These are phyloP conservation scores for Clarireedia homoeocarpa DNA, from an alignment of 2,329 filamentous ascomycete genomes.

Conservation along the genomic window DNA sequence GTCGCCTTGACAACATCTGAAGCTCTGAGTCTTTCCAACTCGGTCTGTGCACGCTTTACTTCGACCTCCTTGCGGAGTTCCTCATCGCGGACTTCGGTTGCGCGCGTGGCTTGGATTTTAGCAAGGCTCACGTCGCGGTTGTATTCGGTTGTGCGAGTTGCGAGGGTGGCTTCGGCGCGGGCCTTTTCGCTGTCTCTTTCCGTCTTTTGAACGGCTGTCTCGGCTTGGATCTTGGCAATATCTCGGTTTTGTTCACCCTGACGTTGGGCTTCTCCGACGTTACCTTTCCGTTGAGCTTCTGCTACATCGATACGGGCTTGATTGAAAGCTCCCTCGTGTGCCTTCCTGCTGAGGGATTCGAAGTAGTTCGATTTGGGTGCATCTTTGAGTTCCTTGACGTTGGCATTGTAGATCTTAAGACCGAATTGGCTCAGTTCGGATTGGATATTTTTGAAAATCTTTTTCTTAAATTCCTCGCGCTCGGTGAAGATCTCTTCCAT, in stretches of 20 bases:
- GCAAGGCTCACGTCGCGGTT: slow-evolving; percentile 68
- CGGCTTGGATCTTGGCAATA: slow-evolving; percentile 80
- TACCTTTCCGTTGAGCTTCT: slow-evolving; percentile 56
- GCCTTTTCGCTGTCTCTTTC: slow-evolving; percentile 78
- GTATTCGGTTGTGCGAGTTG: slow-evolving; percentile 64
- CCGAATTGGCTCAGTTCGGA: slow-evolving; percentile 74
- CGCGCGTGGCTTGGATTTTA: slow-evolving; percentile 63
- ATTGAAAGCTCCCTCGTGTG: slow-evolving; percentile 77
- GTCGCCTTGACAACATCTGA: slow-evolving; percentile 71
- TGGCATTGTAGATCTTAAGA: slow-evolving; percentile 62
- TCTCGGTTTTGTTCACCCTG: slow-evolving; percentile 76
- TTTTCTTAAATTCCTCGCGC: slow-evolving; percentile 67
- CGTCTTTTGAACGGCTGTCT: slow-evolving; percentile 67
- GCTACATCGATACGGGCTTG: slow-evolving; percentile 64
- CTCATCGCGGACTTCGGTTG: slow-evolving; percentile 68
- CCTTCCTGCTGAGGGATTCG: slow-evolving; percentile 71
- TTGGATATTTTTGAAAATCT: slow-evolving; percentile 51
- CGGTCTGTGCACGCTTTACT: slow-evolving; percentile 67
- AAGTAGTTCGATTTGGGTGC: slow-evolving; percentile 79
- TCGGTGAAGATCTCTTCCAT: slow-evolving; percentile 50
- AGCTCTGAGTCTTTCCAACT: slow-evolving; percentile 72
- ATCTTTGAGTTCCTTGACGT: slow-evolving; percentile 82
- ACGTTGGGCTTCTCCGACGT: slow-evolving; percentile 70
- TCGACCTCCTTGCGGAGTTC: slow-evolving; percentile 75
- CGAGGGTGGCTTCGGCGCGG: slow-evolving; percentile 66